These are phyloP conservation scores for Ogataea wickerhamii DNA, from an alignment of 805 yeast species.

Conservation along the genomic window DNA sequence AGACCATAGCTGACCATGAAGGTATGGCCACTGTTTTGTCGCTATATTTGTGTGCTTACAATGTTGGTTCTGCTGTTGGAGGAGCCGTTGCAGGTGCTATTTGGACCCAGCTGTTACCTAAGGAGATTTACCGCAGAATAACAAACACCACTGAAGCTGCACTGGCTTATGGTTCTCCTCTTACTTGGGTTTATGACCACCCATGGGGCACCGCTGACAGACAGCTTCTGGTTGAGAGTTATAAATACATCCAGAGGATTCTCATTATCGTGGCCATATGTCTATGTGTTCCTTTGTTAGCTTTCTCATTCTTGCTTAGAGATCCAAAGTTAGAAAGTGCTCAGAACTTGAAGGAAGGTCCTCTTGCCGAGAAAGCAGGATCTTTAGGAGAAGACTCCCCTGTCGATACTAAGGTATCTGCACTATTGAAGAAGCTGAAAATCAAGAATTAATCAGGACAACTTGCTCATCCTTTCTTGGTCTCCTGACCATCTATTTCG, in stretches of 20 bases:
- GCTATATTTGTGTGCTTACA: conserved; percentile 52
- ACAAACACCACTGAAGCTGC: conserved; percentile 39
- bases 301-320: conserved; percentile 46
- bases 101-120: conserved; percentile 61
- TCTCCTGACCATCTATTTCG: too few species aligned
- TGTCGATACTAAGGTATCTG: not conserved
- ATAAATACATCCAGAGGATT: conserved; percentile 55
- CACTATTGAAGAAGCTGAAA: not conserved
- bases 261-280: conserved; percentile 54
- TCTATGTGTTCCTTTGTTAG: conserved; percentile 51
- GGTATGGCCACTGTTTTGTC: conserved; percentile 62
- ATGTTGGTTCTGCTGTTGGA: conserved; percentile 64
- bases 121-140: conserved; percentile 36
- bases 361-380: not conserved
- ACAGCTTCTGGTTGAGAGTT: conserved; percentile 52
- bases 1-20: conserved; percentile 57
- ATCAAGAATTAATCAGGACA: not conserved
- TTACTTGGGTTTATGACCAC: conserved; percentile 42
- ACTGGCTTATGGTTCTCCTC: conserved; percentile 51
- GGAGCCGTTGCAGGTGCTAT: conserved; percentile 64
- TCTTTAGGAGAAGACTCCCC: not conserved
- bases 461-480: too few species aligned
- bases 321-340: conserved; percentile 31
- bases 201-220: conserved; percentile 66
- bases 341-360: conserved; percentile 17